phyloP scores from a whole-genome alignment of 495 filamentous ascomycete genomes.

The Glarea lozoyensis region DNA sequence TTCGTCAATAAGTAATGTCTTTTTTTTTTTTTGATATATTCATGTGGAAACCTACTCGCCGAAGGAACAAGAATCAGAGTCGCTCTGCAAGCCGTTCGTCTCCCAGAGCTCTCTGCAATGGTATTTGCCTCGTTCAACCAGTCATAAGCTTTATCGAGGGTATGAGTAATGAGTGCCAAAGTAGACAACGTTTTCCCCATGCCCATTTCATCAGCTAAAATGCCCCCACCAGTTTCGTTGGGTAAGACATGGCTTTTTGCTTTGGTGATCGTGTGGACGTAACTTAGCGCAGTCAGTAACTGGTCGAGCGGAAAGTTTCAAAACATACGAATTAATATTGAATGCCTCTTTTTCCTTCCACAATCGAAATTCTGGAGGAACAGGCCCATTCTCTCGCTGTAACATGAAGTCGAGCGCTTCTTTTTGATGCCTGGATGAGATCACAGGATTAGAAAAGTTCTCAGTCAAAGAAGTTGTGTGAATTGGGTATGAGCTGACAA shows the following conservation, averaged over 20 bases:
- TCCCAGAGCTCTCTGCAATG: background rate
- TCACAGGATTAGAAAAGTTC: background rate
- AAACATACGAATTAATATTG: too few relatives aligned
- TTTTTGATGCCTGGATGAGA: constrained; percentile 26
- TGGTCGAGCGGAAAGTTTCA: too few relatives aligned
- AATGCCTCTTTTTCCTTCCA: constrained; percentile 12
- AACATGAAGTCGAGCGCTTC: constrained; percentile 27
- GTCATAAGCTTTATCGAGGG: constrained; percentile 8
- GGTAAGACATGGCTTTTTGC: background rate
- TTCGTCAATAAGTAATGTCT: too few relatives aligned
- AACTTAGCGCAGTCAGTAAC: constrained; percentile 8
- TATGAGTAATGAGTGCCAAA: constrained; percentile 59
- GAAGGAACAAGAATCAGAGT: background rate
- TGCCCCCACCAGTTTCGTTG: constrained; percentile 45
- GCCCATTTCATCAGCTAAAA: constrained; percentile 90
- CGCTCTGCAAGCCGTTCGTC: background rate
- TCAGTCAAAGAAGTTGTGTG: background rate
- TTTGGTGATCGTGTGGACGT: constrained; percentile 7
- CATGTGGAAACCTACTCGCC: background rate
- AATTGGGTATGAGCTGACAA: background rate
- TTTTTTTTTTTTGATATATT: too few relatives aligned
- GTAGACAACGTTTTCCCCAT: constrained; percentile 84
- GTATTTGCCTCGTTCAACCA: too few relatives aligned
- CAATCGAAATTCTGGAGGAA: constrained; percentile 20
- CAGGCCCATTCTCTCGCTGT: constrained; percentile 24